Base-by-base conservation (phyloP, 352 stramenopile species). In the Phytophthora citrophthora region DNA sequence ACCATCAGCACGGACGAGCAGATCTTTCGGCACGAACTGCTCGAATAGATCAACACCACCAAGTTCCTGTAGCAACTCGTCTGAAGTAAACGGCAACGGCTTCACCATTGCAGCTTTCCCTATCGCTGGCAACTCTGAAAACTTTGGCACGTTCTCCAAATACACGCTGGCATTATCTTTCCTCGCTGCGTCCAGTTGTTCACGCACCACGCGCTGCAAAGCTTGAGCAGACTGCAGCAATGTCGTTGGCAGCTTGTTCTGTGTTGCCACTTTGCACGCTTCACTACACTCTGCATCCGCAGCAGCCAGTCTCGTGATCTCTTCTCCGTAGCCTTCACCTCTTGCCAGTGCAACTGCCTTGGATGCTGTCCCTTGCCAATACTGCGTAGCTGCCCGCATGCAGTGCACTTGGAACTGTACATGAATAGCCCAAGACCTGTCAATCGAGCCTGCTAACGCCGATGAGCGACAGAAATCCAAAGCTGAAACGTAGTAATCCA, bases 121-220 rank as follows among this genome's bases (percentile, higher is more conserved):
- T 13, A 94, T 72, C 9, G 62, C 45, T 7, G 77, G 73, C 32
- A 94, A 57, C 18, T 89, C 79, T 10, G 69, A 70, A 34, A 82
- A 66, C 34, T 76, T 73, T 9, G 86, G 86, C 10, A 94, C 71
- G 11, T 90, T 91, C 53, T 93, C 86, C 44, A 93, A 48, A 60
- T 94, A 94, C 51, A 94, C 84, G 44, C 79, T 91, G 26, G 79
- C 76, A 68, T 94, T 94, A 66, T 94, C 86, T 72, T 93, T 93
- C 39, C 68, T 77, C 16, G 86, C 86, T 7, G 60, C 72, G 16
- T 77, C 70, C 11, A 92, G 77, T 20, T 78, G 62, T 31, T 93
- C 82, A 38, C 76, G 72, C 4, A 90, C 64, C 26, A 91, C 74
- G 10, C 68, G 65, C 54, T 91, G 79, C 53, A 92, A 60, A 18